Evolutionary conservation across 495 filamentous ascomycete species (phyloP), one percentile per base, ranked within the genome.

Genomic region (Glarea lozoyensis): DNA sequence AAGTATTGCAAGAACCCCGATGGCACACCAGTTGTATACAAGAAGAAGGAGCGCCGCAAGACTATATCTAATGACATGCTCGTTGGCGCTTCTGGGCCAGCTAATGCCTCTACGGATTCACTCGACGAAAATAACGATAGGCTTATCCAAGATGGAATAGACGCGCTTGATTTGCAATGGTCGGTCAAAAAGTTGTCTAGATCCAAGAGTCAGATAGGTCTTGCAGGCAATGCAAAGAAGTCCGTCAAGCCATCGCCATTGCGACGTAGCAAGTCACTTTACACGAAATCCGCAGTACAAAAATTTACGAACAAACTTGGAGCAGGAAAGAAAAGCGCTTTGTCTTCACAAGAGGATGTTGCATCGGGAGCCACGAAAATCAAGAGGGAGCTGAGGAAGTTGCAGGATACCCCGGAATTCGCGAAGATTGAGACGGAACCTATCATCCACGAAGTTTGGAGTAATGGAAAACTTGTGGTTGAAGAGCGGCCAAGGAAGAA

Each of bases 401-500:
- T 16, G 5, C 19, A 10, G 10, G 3, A 37, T 21, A 19, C 17
- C 16, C 17, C 17, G 9, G n/a, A n/a, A 10, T 37, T 21, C 5
- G 67, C 66, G 1, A 59, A 65, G 22, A 72, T 75, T 25, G 73
- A 76, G 20, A 66, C 60, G 21, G 62, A 64, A 36, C 70, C 70
- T 4, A 64, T 75, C n/a, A 62, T 69, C 0, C 40, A 40, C 17
- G 52, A 55, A 35, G 66, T 69, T 6, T 77, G 73, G 73, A 69
- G 63, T 42, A 75, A 74, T 43, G 73, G 73, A 21, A 77, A 75
- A 43, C 63, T 67, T 13, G 56, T 56, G 15, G 25, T 52, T 10
- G 43, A 46, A 17, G 53, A 59, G 27, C 60, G 60, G 10, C 62
- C 64, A 63, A 72, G 52, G 55, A 75, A 59, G 58, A 54, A 56